Conservation (phyloP, 805 yeast species). For the Candida xyloterini region DNA sequence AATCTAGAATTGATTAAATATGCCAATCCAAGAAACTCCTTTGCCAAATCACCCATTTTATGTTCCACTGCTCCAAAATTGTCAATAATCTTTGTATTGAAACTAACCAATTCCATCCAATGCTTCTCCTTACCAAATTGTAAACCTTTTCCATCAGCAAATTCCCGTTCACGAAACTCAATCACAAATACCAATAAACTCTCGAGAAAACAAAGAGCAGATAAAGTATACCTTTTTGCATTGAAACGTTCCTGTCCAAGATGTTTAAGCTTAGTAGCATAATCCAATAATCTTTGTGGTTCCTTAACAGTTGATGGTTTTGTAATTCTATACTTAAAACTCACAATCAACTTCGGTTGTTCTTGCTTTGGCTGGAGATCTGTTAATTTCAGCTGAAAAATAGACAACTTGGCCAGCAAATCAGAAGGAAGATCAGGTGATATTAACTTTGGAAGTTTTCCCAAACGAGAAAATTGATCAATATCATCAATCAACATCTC, state of each 20-base stretch:
- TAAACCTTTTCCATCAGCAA: neutral
- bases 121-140: slow-evolving; percentile 14
- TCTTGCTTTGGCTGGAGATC: slow-evolving; percentile 12
- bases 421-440: slow-evolving; percentile 17
- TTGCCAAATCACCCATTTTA: slow-evolving; percentile 1
- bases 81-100: slow-evolving; percentile 20
- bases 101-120: slow-evolving; percentile 20
- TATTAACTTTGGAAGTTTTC: slow-evolving; percentile 20
- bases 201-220: slow-evolving; percentile 25
- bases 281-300: slow-evolving; percentile 2
- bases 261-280: slow-evolving; percentile 17
- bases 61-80: slow-evolving; percentile 17
- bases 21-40: slow-evolving; percentile 8
- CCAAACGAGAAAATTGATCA: slow-evolving; percentile 6
- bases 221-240: slow-evolving; percentile 10
- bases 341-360: slow-evolving; percentile 4
- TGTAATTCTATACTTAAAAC: slow-evolving; percentile 4
- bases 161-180: slow-evolving; percentile 24
- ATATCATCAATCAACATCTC: slow-evolving; percentile 1
- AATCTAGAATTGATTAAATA: slow-evolving; percentile 13
- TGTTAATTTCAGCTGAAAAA: slow-evolving; percentile 19
- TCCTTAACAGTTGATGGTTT: neutral
- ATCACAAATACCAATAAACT: slow-evolving; percentile 26
- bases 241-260: slow-evolving; percentile 18
- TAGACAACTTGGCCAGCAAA: slow-evolving; percentile 12